Evolutionary conservation across 371 early-diverging fungal genomes (phyloP), one percentile per base, ranked within the genome.

Genomic region (Mortierella sp.): DNA sequence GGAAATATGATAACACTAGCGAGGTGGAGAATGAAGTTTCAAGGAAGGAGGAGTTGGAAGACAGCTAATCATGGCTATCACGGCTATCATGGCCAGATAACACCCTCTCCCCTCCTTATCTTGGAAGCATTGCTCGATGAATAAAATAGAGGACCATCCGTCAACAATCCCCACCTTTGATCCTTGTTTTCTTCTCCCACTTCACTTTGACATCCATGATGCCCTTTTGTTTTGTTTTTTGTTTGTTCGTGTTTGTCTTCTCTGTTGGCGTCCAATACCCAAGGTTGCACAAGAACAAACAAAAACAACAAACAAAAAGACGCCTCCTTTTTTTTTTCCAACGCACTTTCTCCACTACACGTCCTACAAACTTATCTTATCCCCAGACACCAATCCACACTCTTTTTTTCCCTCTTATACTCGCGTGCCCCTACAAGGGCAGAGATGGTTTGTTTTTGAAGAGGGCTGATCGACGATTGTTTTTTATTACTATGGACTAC

Each of bases 161-260:
- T 34, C 22, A 19, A 34, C 5, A 19, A 58, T n/a, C n/a, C 58
- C 9, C 58, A 24, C 6, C 10, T 50, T 2, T 58, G 9, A 16
- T 34, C 34, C 19, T 31, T 55, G 13, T 58, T 34, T 29, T 29
- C 8, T 8, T 53, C 53, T 34, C 53, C 26, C 52, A 10, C 58
- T 58, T 58, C 37, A 34, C 58, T 58, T 58, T 58, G 58, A 58
- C 34, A 58, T 58, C 58, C 58, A 34, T 58, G 58, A 34, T 58
- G n/a, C n/a, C n/a, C n/a, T 53, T 29, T 31, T 34, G 31, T 47
- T 66, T 4, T 22, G n/a, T 44, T 19, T 2, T 44, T 24, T 64
- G 3, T 64, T 41, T 44, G 66, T 43, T 29, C 26, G 45, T 44
- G 24, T 66, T 29, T 45, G 41, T 11, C n/a, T 31, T 16, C 31